phyloP scores from a whole-genome alignment of 345 rosid genomes.

The Lepidium sativum region DNA sequence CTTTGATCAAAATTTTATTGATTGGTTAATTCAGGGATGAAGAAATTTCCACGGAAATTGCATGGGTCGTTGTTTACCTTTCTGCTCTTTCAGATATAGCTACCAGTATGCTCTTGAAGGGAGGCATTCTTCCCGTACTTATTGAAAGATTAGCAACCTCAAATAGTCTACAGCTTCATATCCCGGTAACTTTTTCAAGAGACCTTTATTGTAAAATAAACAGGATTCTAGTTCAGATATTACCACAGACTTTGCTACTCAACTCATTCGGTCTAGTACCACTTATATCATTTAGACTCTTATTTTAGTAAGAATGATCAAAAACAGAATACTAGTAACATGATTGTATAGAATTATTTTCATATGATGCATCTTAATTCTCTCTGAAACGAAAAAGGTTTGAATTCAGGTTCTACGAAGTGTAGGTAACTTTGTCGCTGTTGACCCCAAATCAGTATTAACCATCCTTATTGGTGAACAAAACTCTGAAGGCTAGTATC shows the following conservation, averaged over 20 bases:
- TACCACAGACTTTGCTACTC: conserved; percentile 3
- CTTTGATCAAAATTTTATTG: background rate
- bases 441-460: conserved; percentile 60
- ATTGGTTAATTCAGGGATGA: conserved; percentile 60
- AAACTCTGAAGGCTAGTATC: conserved; percentile 58
- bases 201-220: conserved; percentile 11
- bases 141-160: conserved; percentile 77
- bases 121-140: conserved; percentile 59
- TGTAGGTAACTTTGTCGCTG: conserved; percentile 88
- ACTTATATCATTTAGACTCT: background rate
- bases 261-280: background rate
- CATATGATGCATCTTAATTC: background rate
- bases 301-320: background rate
- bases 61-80: conserved; percentile 93
- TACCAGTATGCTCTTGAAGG: conserved; percentile 61
- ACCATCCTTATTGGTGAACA: conserved; percentile 50
- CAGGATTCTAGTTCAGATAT: background rate
- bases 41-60: conserved; percentile 86
- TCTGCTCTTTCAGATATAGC: conserved; percentile 90
- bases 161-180: conserved; percentile 72
- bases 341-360: background rate
- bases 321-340: background rate
- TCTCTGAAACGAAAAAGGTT: conserved; percentile 27
- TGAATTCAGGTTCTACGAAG: conserved; percentile 64
- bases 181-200: conserved; percentile 48